Evolutionary conservation across 2,329 filamentous ascomycete species (phyloP).

Genomic region (Clarireedia monteithiana): DNA sequence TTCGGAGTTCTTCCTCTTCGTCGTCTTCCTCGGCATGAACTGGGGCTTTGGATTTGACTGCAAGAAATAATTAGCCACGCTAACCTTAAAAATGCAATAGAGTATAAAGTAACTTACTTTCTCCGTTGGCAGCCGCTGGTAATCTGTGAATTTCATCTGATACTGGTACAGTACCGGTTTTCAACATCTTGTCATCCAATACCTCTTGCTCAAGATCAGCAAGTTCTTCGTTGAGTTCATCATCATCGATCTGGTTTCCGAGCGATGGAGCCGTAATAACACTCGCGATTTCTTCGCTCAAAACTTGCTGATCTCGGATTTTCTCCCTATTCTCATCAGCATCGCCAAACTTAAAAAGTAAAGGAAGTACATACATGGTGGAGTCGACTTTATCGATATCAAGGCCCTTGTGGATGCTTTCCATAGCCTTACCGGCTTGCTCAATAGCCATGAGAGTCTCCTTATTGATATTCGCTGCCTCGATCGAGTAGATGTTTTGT

Average conservation of each 20-base stretch:
- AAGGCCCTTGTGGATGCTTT: slow-evolving; percentile 81
- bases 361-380: slow-evolving; percentile 64
- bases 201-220: slow-evolving; percentile 84
- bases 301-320: slow-evolving; percentile 82
- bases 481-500: slow-evolving; percentile 92
- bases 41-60: slow-evolving; percentile 44
- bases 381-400: slow-evolving; percentile 92
- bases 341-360: slow-evolving; percentile 2
- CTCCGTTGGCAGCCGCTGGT: slow-evolving; percentile 65
- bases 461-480: slow-evolving; percentile 97
- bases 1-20: slow-evolving; percentile 89
- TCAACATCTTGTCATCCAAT: slow-evolving; percentile 88
- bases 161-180: slow-evolving; percentile 78
- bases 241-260: slow-evolving; percentile 70
- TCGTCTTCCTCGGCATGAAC: slow-evolving; percentile 68
- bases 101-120: slow-evolving; percentile 51
- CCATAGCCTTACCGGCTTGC: slow-evolving; percentile 83
- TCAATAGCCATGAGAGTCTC: slow-evolving; percentile 94
- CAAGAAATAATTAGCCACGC: slow-evolving; percentile 11
- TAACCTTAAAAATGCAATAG: neutral
- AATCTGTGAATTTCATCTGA: slow-evolving; percentile 69
- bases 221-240: slow-evolving; percentile 78
- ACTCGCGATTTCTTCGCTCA: slow-evolving; percentile 86
- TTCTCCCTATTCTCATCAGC: slow-evolving; percentile 60
- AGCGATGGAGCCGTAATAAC: slow-evolving; percentile 69